Evolutionary conservation across 2,329 filamentous ascomycete species (phyloP).

Genomic region (Aspergillus vadensis): DNA sequence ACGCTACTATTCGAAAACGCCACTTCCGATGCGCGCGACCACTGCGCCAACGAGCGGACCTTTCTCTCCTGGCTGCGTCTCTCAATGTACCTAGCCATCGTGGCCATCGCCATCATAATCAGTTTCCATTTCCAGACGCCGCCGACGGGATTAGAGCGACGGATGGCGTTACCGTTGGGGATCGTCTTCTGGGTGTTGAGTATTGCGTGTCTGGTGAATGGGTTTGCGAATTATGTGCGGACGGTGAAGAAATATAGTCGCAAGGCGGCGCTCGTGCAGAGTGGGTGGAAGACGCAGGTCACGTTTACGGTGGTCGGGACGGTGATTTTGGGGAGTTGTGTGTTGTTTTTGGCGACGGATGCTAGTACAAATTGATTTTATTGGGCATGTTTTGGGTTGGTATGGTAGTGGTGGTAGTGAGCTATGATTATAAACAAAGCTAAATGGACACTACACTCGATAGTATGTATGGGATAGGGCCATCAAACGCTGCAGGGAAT

Average conservation of each 20-base stretch:
- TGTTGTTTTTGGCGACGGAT: slow-evolving; percentile 47
- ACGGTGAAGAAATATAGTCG: slow-evolving; percentile 78
- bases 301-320: slow-evolving; percentile 57
- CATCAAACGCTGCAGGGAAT: background rate
- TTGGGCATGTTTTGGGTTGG: background rate
- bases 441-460: too few species aligned
- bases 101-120: slow-evolving; percentile 84
- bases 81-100: slow-evolving; percentile 85
- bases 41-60: slow-evolving; percentile 67
- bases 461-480: too few species aligned
- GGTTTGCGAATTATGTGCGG: slow-evolving; percentile 84
- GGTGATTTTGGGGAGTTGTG: slow-evolving; percentile 48
- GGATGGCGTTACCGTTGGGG: slow-evolving; percentile 80
- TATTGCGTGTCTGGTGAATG: slow-evolving; percentile 72
- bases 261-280: slow-evolving; percentile 81
- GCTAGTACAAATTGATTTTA: slow-evolving; percentile 15
- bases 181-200: slow-evolving; percentile 84
- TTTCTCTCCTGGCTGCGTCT: slow-evolving; percentile 92
- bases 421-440: too few species aligned
- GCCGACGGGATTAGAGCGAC: slow-evolving; percentile 70
- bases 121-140: slow-evolving; percentile 85
- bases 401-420: too few species aligned
- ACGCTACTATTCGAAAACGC: slow-evolving; percentile 68
- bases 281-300: slow-evolving; percentile 87
- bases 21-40: slow-evolving; percentile 66